Evolutionary conservation across 768 basidiomycete genomes (phyloP), one percentile per base, ranked within the genome.

Genomic region (Cystobasidiopsis lactophilus): DNA sequence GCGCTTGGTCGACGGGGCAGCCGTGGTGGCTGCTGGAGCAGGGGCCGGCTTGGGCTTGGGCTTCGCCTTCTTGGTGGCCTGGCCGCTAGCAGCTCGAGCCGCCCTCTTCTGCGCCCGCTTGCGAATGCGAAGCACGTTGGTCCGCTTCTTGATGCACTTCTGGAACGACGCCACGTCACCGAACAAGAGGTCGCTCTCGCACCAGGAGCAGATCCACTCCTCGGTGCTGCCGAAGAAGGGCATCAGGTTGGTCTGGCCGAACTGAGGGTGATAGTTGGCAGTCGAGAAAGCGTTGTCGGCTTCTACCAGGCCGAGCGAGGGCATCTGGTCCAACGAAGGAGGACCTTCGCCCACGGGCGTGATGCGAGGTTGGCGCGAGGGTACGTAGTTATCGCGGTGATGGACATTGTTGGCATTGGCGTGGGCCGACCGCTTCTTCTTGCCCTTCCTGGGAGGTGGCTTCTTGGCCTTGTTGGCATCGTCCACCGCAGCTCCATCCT

Each of bases 331-430:
- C 26, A 27, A 35, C 5, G 44, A 9, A 13, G 30, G 11, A 5
- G 11, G 11, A 5, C 9, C 31, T 27, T 11, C 30, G 10, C 37
- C 21, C 50, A 16, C n/a, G 47, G 35, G 4, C 37, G 48, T 18
- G 0, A 74, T 68, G 60, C 72, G 65, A 3, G 84, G 79, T 50
- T 85, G 68, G 16, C 84, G 73, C 40, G 85, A 86, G 16, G 85
- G 84, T 40, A 88, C 77, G 68, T 88, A 96, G 70, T 95, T 95
- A 63, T 81, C 74, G 53, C 89, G 73, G 69, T 93, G 89, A 68
- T 96, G 91, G 2, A 85, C 88, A 64, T 96, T 93, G 50, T 83
- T 82, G 41, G 85, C 85, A 65, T 93, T 91, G 41, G 86, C 85
- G 30, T 85, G 71, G 3, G 80, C 80, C 46, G 80, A 80, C 46